Evolutionary conservation across 768 basidiomycete species (phyloP), one percentile per base, ranked within the genome.

Genomic region (Boletus insuetus): DNA sequence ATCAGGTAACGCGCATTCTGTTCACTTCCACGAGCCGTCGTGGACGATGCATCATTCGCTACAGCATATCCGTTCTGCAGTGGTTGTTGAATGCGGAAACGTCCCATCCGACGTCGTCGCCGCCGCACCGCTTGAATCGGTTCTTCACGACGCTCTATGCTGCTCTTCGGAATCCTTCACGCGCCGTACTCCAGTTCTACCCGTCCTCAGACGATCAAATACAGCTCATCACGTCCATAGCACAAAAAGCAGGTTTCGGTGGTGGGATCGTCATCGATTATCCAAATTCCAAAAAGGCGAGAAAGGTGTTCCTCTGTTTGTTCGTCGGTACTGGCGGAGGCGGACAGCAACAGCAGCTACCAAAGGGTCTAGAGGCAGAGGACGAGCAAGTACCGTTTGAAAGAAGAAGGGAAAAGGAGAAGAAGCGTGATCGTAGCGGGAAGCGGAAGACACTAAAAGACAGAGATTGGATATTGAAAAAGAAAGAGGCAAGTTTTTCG

Each of bases 1-100:
- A 98, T 99, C 66, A 96, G 94, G 94, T 89, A 37, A 34, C 76
- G 39, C 38, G 37, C 34, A 16, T 62, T 26, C 34, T 10, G 38
- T 34, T 35, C 51, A 16, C 12, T 35, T 2, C 4, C 12, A 22
- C 20, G n/a, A 31, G 9, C 6, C 37, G 38, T 40, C 26, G 35
- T 37, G 24, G 51, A 43, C 32, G 35, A 39, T n/a, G 38, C 38
- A 46, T 46, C 32, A 39, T 41, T 37, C 19, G 43, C 34, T n/a
- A 17, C 65, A 98, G 96, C 67, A 90, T 99, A 64, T 99, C 97
- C 24, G 96, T 98, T n/a, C 77, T 99, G 6, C 97, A 99, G 75
- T 99, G 97, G 97, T 79, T 99, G 4, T 80, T 98, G 54, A 99
- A 98, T 70, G 95, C 96, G 24, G 97, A 98, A 70, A 90, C 94